Evolutionary conservation across 2,329 filamentous ascomycete species (phyloP), one percentile per base, ranked within the genome.

Genomic region (Drechmeria coniospora): DNA sequence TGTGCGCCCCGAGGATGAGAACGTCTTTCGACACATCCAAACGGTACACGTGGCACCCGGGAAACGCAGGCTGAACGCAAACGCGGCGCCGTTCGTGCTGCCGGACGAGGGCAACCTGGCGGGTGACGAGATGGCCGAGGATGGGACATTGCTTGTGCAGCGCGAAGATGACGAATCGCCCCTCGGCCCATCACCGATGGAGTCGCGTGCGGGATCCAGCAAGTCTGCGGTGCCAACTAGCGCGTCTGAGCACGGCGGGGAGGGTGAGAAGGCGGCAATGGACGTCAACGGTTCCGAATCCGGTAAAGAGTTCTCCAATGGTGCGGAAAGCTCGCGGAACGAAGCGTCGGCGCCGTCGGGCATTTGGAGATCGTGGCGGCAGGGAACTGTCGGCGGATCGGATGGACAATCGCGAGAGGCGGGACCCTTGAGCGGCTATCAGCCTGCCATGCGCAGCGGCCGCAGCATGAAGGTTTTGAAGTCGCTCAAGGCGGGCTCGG

Each of bases 381-480:
- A 72, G 20, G 61, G 63, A 4, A 45, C 59, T 3, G 51, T 57
- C 7, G 59, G 57, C 28, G 60, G 63, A 5, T 44, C 57, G 27
- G 74, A 78, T 23, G 63, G 59, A 42, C 55, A 58, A 8, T 47
- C 51, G n/a, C 65, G 61, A 31, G 68, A 71, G 35, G 60, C 54
- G 37, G 53, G 55, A 2, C 63, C 63, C 29, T 50, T 69, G 38
- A 75, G 72, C 40, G 74, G 74, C 15, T 82, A 83, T 45, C 77
- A 82, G 46, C 76, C 75, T 40, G 61, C 75, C 37, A 54, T 72
- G 45, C 61, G 73, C 26, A 54, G 59, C 12, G 56, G 65, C 11
- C 70, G 79, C 27, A 75, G 74, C 27, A 95, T 95, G 79, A 95
- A 93, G 58, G 78, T 94, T 2, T 61, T 95, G 28, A 83, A 84